Evolutionary conservation across 345 rosid species (phyloP).

Genomic region (Salix udensis): DNA sequence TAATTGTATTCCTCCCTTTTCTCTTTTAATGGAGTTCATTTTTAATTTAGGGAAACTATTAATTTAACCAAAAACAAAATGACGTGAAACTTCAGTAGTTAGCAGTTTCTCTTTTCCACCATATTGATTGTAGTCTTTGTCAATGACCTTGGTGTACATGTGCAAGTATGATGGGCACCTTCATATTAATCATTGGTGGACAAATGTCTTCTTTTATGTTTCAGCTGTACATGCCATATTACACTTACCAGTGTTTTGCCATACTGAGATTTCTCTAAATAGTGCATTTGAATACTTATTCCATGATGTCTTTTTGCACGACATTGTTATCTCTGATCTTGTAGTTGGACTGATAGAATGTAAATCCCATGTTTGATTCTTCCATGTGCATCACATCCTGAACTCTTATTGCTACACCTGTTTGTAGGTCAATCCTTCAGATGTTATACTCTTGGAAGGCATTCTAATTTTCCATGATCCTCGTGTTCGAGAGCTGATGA

Average conservation of each 20-base stretch:
- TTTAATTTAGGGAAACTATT: too few species aligned
- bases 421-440: constrained; percentile 87
- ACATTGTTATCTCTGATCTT: constrained; percentile 1
- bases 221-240: too few species aligned
- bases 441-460: constrained; percentile 93
- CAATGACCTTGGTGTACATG: not conserved
- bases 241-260: too few species aligned
- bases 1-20: too few species aligned
- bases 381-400: not conserved
- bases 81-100: too few species aligned
- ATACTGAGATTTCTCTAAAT: not conserved
- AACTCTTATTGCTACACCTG: constrained; percentile 7
- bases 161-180: not conserved
- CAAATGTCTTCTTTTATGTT: not conserved
- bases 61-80: too few species aligned
- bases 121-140: not conserved
- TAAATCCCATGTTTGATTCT: not conserved
- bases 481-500: constrained; percentile 80
- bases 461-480: constrained; percentile 91
- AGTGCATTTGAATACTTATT: not conserved
- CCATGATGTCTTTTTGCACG: not conserved
- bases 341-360: not conserved
- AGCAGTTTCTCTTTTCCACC: not conserved
- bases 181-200: not conserved
- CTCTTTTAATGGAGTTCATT: too few species aligned